Percentiles rank a stretch among this genome's conserved stretches.
These are phyloP conservation scores for Maudiozyma pseudohumilis DNA, from an alignment of 805 yeast genomes.

Conservation along the genomic window DNA sequence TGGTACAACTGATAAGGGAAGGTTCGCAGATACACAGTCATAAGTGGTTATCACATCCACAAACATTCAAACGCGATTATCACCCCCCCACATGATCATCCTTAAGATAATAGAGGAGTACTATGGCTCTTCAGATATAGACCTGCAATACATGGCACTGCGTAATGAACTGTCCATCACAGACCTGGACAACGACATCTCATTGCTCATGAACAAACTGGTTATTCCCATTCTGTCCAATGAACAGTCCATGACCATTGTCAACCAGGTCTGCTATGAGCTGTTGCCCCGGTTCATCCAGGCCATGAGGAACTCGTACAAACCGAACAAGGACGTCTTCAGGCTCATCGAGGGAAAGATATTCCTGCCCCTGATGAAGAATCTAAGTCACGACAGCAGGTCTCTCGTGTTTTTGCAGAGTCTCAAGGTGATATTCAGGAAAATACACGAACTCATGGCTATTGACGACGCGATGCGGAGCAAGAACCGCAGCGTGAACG, in stretches of 20 bases:
- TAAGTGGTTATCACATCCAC: not conserved
- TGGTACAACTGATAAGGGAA: too few relatives aligned
- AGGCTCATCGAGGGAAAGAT: constrained; percentile 2
- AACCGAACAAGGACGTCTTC: not conserved
- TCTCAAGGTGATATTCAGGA: constrained; percentile 10
- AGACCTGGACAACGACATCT: constrained; percentile 61
- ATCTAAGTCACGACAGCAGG: not conserved
- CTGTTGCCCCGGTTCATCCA: constrained; percentile 4
- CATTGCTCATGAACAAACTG: constrained; percentile 47
- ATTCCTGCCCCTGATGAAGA: constrained; percentile 1
- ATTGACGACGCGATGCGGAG: constrained; percentile 8
- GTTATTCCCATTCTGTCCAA: constrained; percentile 27
- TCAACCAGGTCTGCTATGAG: constrained; percentile 33
- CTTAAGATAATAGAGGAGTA: constrained; percentile 11
- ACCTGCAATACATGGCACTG: constrained; percentile 48
- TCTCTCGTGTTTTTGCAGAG: constrained; percentile 9
- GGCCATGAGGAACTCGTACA: not conserved
- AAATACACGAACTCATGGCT: constrained; percentile 1
- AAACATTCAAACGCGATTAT: not conserved
- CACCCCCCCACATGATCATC: constrained; percentile 3
- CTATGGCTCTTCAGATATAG: constrained; percentile 17
- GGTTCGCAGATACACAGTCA: not conserved
- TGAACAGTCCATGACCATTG: constrained; percentile 41
- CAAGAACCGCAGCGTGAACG: constrained; percentile 3
- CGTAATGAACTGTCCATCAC: constrained; percentile 73